Evolutionary conservation across 805 yeast genomes (phyloP), one percentile per base, ranked within the genome.

Genomic region (Pichia nanzhaoensis): DNA sequence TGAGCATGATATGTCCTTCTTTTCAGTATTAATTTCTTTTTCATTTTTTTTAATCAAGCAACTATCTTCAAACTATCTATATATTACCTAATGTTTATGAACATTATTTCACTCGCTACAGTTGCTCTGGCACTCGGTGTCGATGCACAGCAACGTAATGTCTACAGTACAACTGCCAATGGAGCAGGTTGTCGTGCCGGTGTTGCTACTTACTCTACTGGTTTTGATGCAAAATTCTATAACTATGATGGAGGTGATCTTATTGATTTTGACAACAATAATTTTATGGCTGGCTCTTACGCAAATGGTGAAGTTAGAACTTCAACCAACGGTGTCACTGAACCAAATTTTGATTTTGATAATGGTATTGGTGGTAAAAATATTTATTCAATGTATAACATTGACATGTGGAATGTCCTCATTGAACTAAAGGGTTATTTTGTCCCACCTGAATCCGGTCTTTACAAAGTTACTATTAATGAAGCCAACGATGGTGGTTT

Each of bases 401-500:
- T 44, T 31, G 21, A 39, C 18, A 44, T 47, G 47, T 39, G 20
- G 33, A 48, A 42, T 37, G 45, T 47, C n/a, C 13, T 46, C 5
- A 19, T 46, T 30, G 51, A 49, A 43, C 43, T 42, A 14, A 46
- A 45, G 7, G 47, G 45, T 44, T 44, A 44, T 31, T 39, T 44
- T 49, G 30, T 38, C 21, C 63, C 69, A 8, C 47, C 54, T 5
- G 52, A 49, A 30, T 46, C 61, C 16, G 69, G 69, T 45, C 42
- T 50, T 4, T 65, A 58, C 41, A 43, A 45, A 1, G 49, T 64
- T 33, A 35, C 38, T 13, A 43, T 61, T 8, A 30, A 34, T 12
- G 32, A 38, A 13, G 56, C 53, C 12, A 66, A 63, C 52, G 67
- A 65, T 48, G 52, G 56, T 22, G 61, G 49, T 18, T 57, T 57